Percentiles rank a stretch among this genome's conserved stretches.
These are phyloP conservation scores for Inga leiocalycina DNA, from an alignment of 306 rosid genomes.

Conservation along the genomic window DNA sequence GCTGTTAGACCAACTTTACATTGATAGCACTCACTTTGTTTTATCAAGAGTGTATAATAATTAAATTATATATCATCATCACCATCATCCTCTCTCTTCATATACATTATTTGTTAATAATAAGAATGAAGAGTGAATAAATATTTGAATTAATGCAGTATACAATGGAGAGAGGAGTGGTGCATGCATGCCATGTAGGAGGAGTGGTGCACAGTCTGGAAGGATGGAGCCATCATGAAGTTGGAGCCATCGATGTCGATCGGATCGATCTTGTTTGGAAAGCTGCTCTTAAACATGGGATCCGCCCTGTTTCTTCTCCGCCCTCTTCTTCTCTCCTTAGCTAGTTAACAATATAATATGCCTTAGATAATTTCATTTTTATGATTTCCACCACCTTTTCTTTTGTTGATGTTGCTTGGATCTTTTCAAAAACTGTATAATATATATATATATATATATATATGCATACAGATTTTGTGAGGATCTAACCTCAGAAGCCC, in stretches of 20 bases:
- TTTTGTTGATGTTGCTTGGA: not conserved
- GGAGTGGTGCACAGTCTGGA: constrained; percentile 89
- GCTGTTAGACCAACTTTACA: too few relatives aligned
- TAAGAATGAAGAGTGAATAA: not conserved
- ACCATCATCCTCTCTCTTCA: too few relatives aligned
- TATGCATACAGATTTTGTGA: not conserved
- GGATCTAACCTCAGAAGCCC: not conserved
- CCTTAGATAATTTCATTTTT: not conserved
- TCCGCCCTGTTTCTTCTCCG: constrained; percentile 61
- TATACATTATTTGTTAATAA: not conserved
- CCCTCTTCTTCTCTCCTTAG: not conserved
- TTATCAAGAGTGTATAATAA: too few relatives aligned
- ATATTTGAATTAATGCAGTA: constrained; percentile 48
- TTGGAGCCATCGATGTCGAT: constrained; percentile 84
- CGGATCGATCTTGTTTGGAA: constrained; percentile 93
- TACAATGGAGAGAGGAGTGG: constrained; percentile 95
- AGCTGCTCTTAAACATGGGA: constrained; percentile 85
- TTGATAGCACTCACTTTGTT: too few relatives aligned
- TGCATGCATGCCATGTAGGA: constrained; percentile 98
- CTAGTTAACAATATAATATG: not conserved
- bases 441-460: not conserved
- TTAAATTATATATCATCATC: too few relatives aligned
- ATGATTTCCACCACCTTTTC: not conserved
- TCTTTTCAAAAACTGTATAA: not conserved
- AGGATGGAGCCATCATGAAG: constrained; percentile 96